Percentiles rank a stretch among this genome's conserved stretches.
Conservation (phyloP, 345 rosid species). For the Rhodomyrtus tomentosa region DNA sequence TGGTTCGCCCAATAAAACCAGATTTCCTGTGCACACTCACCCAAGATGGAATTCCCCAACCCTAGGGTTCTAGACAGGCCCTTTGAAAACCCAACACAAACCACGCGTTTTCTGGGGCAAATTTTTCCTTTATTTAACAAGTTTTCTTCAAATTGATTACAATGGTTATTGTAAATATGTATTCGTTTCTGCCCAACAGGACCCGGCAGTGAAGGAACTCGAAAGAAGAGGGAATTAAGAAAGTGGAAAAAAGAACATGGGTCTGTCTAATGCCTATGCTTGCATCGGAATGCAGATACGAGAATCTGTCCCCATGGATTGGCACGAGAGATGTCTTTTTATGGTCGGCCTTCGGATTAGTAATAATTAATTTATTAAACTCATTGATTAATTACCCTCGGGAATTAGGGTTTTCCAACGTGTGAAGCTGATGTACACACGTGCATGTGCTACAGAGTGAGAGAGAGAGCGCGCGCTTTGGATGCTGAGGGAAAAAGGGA, state of each 20-base stretch:
- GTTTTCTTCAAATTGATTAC: neutral
- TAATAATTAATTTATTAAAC: neutral
- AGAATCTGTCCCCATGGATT: neutral
- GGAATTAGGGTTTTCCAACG: conserved; percentile 1
- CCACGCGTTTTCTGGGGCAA: conserved; percentile 8
- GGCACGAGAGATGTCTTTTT: neutral
- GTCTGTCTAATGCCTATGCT: neutral
- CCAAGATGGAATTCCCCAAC: neutral
- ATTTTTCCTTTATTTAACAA: neutral
- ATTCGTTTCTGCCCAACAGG: neutral
- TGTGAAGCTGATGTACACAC: neutral
- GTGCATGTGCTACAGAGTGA: neutral
- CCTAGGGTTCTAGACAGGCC: conserved; percentile 1
- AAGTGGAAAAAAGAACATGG: neutral
- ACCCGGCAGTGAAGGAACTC: neutral
- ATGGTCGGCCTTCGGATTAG: conserved; percentile 7
- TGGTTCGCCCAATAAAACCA: neutral
- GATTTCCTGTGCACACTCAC: neutral
- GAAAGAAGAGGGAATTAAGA: neutral
- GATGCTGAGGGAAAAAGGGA: neutral
- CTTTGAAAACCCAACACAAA: conserved; percentile 4
- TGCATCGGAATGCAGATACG: neutral
- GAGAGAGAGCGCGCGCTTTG: neutral
- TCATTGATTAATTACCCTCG: neutral
- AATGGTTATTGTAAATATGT: neutral